Evolutionary conservation across 2,329 filamentous ascomycete genomes (phyloP).

Genomic region (Anisogramma anomala): DNA sequence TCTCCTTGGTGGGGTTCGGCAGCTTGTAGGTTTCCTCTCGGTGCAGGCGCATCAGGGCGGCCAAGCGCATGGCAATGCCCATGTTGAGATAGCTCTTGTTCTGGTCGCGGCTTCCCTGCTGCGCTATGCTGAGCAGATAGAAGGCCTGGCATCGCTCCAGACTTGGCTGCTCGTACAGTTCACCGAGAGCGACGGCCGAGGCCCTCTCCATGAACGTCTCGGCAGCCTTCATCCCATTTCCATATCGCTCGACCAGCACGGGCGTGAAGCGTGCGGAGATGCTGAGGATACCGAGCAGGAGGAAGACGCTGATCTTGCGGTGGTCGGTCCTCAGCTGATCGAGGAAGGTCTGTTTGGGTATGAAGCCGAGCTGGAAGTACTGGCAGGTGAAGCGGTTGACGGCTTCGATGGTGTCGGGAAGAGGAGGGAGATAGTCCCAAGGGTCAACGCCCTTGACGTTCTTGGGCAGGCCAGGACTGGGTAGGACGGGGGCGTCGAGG

Average conservation of each 20-base stretch:
- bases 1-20: conserved; percentile 30
- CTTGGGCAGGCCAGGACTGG: conserved; percentile 13
- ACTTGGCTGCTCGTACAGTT: conserved; percentile 41
- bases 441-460: conserved; percentile 25
- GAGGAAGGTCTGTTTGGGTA: conserved; percentile 40
- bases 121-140: conserved; percentile 46
- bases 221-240: conserved; percentile 38
- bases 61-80: conserved; percentile 45
- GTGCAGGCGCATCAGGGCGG: conserved; percentile 42
- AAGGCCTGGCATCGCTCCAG: conserved; percentile 47
- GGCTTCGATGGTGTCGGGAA: conserved; percentile 39
- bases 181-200: conserved; percentile 33
- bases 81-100: conserved; percentile 46
- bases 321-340: conserved; percentile 34
- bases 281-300: conserved; percentile 43
- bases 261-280: conserved; percentile 45
- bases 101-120: conserved; percentile 43
- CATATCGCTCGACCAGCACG: conserved; percentile 35
- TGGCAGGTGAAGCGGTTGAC: conserved; percentile 41
- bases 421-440: conserved; percentile 39
- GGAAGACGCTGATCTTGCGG: conserved; percentile 40
- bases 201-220: conserved; percentile 43
- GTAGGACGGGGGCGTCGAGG: conserved; percentile 20
- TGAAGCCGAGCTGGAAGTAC: conserved; percentile 50
- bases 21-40: conserved; percentile 42